These are phyloP conservation scores for Goffeauzyma gilvescens DNA, from an alignment of 768 basidiomycete genomes.

Conservation along the genomic window DNA sequence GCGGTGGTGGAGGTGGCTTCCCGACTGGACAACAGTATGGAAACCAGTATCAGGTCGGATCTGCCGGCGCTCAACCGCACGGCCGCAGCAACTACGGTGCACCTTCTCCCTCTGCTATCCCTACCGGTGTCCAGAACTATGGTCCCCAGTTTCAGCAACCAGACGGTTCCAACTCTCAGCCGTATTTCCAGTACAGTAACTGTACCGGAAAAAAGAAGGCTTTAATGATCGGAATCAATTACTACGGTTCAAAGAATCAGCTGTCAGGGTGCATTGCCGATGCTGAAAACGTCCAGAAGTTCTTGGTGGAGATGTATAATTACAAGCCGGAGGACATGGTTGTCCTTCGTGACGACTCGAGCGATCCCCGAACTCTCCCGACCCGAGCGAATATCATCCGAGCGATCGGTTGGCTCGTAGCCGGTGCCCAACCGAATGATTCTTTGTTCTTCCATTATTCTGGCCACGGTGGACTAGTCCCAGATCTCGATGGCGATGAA, in stretches of 20 bases:
- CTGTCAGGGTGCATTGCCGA: slow-evolving; percentile 83
- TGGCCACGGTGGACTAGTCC: slow-evolving; percentile 81
- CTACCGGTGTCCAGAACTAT: slow-evolving; percentile 38
- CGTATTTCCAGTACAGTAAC: slow-evolving; percentile 70
- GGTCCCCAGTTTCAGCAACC: slow-evolving; percentile 42
- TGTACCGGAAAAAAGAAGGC: slow-evolving; percentile 78
- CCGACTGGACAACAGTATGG: neutral
- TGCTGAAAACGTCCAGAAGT: slow-evolving; percentile 57
- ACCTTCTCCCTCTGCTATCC: neutral
- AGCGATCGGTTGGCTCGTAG: slow-evolving; percentile 86
- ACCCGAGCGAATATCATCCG: slow-evolving; percentile 65
- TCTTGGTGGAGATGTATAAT: slow-evolving; percentile 47
- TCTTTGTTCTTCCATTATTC: slow-evolving; percentile 38
- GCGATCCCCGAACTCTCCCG: slow-evolving; percentile 45
- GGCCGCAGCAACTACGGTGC: neutral
- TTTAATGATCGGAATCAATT: slow-evolving; percentile 74
- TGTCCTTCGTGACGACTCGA: slow-evolving; percentile 57
- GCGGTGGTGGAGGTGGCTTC: neutral
- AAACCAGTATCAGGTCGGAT: slow-evolving; percentile 6
- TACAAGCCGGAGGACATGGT: slow-evolving; percentile 69
- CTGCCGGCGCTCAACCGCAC: too few species aligned
- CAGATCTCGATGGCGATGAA: slow-evolving; percentile 40
- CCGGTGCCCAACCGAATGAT: slow-evolving; percentile 46
- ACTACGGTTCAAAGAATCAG: slow-evolving; percentile 47
- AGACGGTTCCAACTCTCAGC: slow-evolving; percentile 36